Percentiles rank a stretch among this genome's conserved stretches.
phyloP scores from a whole-genome alignment of 2,329 filamentous ascomycete genomes.

The Colletotrichum lupini region DNA sequence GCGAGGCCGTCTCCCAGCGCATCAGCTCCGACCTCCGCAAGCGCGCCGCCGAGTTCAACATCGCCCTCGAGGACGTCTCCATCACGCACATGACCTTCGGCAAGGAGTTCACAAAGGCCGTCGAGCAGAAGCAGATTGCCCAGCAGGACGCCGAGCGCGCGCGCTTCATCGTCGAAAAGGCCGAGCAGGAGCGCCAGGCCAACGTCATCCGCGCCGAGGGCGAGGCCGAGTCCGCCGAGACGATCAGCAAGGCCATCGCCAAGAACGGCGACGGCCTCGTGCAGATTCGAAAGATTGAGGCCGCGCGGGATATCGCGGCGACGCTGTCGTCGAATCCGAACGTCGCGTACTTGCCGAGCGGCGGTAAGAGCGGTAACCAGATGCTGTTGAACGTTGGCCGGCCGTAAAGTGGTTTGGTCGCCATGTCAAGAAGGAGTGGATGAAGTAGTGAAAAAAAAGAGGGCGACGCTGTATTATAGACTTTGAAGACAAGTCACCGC shows the following conservation, averaged over 20 bases:
- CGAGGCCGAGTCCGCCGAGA: constrained; percentile 96
- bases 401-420: constrained; percentile 42
- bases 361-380: constrained; percentile 72
- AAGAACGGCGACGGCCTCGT: constrained; percentile 95
- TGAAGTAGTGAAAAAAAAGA: constrained; percentile 17
- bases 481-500: constrained; percentile 40
- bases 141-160: constrained; percentile 98
- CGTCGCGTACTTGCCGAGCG: constrained; percentile 86
- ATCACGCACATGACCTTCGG: constrained; percentile 99
- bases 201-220: constrained; percentile 99
- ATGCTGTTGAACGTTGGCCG: constrained; percentile 65
- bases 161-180: constrained; percentile 97
- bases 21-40: constrained; percentile 93
- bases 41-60: constrained; percentile 97
- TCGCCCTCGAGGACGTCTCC: constrained; percentile 96
- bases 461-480: constrained; percentile 34
- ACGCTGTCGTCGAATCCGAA: constrained; percentile 92
- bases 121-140: constrained; percentile 99
- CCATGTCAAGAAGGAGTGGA: background rate
- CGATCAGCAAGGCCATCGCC: constrained; percentile 91
- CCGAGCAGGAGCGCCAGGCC: constrained; percentile 98
- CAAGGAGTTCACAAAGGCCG: constrained; percentile 97
- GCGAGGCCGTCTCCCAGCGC: constrained; percentile 94
- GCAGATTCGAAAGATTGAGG: constrained; percentile 97
- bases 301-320: constrained; percentile 93